phyloP scores from a whole-genome alignment of 2,329 filamentous ascomycete genomes.

The Cercospora zeae-maydis region DNA sequence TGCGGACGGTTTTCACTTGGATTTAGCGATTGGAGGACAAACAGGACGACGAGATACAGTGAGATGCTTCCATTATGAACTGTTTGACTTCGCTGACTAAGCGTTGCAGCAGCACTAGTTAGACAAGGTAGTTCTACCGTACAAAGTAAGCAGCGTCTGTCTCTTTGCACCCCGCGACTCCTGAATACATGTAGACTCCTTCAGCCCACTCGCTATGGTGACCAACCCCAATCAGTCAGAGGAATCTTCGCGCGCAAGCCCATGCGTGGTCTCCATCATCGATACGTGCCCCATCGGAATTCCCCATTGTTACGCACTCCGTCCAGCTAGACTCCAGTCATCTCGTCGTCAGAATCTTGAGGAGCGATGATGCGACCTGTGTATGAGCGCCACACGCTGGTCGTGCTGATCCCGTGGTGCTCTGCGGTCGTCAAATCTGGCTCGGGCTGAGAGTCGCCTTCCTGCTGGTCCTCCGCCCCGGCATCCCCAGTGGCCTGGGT shows the following conservation, averaged over 20 bases:
- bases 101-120: not conserved
- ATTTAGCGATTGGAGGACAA: not conserved
- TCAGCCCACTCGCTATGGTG: not conserved
- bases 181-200: not conserved
- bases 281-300: too few relatives aligned
- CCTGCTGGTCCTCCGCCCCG: not conserved
- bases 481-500: not conserved
- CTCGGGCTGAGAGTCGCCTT: not conserved
- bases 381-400: not conserved
- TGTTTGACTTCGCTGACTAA: not conserved
- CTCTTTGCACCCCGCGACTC: not conserved
- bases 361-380: not conserved
- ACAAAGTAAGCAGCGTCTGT: too few relatives aligned
- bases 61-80: not conserved
- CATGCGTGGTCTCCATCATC: not conserved
- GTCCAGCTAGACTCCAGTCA: not conserved
- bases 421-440: not conserved
- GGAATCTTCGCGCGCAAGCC: not conserved
- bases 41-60: not conserved
- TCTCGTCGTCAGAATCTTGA: not conserved
- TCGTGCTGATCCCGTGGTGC: not conserved
- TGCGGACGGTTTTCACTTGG: not conserved
- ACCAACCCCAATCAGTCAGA: not conserved
- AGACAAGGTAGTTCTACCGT: not conserved
- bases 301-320: too few relatives aligned